A percentile compares a stretch with the other conserved stretches of the same genome.
Conservation (phyloP, 495 filamentous ascomycete genomes). For the Neurospora sublineolata region DNA sequence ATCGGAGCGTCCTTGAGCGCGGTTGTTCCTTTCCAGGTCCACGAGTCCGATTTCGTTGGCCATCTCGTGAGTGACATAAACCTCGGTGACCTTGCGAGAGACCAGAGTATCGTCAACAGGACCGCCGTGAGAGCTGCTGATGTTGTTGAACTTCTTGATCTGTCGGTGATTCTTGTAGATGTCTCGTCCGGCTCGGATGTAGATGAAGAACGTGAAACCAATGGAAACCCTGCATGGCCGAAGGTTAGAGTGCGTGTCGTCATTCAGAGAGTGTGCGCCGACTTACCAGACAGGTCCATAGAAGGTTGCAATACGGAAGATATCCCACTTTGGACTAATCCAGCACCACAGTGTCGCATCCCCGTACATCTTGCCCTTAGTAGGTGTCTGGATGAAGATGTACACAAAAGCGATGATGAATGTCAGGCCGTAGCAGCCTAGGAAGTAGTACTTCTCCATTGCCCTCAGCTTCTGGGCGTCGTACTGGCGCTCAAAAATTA, state of each 20-base stretch:
- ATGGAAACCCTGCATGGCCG: constrained; percentile 44
- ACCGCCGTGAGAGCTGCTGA: constrained; percentile 25
- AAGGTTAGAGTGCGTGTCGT: not conserved
- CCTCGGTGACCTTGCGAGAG: constrained; percentile 48
- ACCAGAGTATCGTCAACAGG: constrained; percentile 25
- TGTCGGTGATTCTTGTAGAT: constrained; percentile 50
- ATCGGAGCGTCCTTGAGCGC: not conserved
- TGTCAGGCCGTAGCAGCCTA: constrained; percentile 66
- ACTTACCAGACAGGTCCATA: constrained; percentile 74
- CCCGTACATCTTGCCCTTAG: constrained; percentile 54
- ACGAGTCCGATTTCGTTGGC: constrained; percentile 16
- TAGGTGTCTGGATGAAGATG: constrained; percentile 45
- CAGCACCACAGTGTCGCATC: constrained; percentile 81
- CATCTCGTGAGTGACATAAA: constrained; percentile 35
- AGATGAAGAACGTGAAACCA: constrained; percentile 58
- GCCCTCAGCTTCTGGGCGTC: constrained; percentile 52
- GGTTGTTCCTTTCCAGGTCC: constrained; percentile 9
- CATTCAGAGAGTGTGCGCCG: not conserved
- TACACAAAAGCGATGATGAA: constrained; percentile 59
- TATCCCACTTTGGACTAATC: constrained; percentile 54
- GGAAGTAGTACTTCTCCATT: constrained; percentile 62
- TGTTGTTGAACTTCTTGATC: constrained; percentile 32
- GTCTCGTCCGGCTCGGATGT: constrained; percentile 56
- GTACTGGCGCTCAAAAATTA: constrained; percentile 74
- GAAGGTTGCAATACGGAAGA: constrained; percentile 64